Base-by-base conservation (phyloP, 2,329 filamentous ascomycete species). In the Colletotrichum australisinense region DNA sequence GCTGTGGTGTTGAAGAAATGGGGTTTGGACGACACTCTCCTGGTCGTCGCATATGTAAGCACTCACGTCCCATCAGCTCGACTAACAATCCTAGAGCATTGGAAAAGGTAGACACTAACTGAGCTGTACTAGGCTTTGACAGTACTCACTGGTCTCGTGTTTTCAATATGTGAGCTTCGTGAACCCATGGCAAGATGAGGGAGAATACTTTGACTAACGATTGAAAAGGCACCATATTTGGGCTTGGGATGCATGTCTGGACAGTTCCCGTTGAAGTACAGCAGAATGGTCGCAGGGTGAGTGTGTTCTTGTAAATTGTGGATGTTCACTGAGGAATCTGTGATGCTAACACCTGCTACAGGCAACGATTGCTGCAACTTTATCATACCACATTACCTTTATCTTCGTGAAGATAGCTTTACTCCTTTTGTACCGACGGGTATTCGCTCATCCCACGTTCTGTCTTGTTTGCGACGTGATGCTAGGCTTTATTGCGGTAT, bases 401-500 rank as follows among this genome's bases (percentile, higher is more conserved):
- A 71, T 73, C 9, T 26, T 63, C 9, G 32, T 74, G 24, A 74
- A 74, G 32, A 72, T 68, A 22, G 53, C 72, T 12, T 67, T 74
- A 14, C 52, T 74, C 1, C 46, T 72, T 7, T 69, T 72, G n/a
- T 73, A 46, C 22, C 72, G 72, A 1, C 57, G 72, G 12, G 69
- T 68, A 1, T 74, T 74, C 7, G 8, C 42, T 11, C 22, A 68
- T 4, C 63, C 49, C 1, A 68, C 49, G 0, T 74, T 74, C 11
- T 32, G 49, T 1, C 16, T 72, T 0, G 14, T 68, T 4, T 74
- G 72, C n/a, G 42, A 74, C 42, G 58, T 56, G 38, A 68, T 74
- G 63, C 5, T 73, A 4, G 69, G 53, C 11, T 73, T 74, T 8
- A 72, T 72, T 4, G 22, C 38, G 16, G 42, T 38, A 9, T 72